Base-by-base conservation (phyloP, 116 monocot species). In the Zostera marina region DNA sequence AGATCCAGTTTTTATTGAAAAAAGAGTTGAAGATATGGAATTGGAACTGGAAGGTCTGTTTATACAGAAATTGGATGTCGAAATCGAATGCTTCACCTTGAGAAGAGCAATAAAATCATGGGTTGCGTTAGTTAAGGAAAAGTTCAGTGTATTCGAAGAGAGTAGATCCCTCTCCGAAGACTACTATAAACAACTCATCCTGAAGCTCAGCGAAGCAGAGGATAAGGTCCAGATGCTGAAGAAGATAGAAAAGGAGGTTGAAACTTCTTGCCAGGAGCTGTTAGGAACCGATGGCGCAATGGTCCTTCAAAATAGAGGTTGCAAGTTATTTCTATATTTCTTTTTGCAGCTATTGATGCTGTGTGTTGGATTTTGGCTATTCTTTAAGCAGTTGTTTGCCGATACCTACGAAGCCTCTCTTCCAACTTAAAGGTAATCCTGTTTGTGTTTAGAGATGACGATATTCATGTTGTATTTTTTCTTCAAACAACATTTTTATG, bases 11-110 rank as follows among this genome's bases (percentile, higher is more conserved):
- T 40, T 41, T n/a, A 58, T 63, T 52, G 58, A 64, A 69, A 63
- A 61, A 17, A 53, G 61, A 11, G 24, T 19, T 40, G 41, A 58
- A 26, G 64, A 58, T 10, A 43, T 74, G 21, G 71, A 80, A 16
- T 42, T 52, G 32, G 88, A 91, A 59, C 67, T 84, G 1, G 91
- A 91, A 42, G 41, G 20, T n/a, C 70, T 81, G 20, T 55, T 84
- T 45, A 43, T 21, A 43, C 74, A 79, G 65, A 77, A 66, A 43
- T 68, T 91, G 14, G 79, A 84, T 47, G 66, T 68, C 20, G 85
- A 91, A 61, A 54, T 84, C 8, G 68, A 81, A 56, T 77, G 59
- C 26, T 44, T 85, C 13, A 59, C 75, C 43, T 19, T 82, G 26
- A 61, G 63, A 21, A 74, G 55, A 60, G 52, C 73, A 12, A 56